A percentile compares a stretch with the other conserved stretches of the same genome.
Conservation (phyloP, 1,139 yeast genomes). For the Debaryomycetaceae sp. region DNA sequence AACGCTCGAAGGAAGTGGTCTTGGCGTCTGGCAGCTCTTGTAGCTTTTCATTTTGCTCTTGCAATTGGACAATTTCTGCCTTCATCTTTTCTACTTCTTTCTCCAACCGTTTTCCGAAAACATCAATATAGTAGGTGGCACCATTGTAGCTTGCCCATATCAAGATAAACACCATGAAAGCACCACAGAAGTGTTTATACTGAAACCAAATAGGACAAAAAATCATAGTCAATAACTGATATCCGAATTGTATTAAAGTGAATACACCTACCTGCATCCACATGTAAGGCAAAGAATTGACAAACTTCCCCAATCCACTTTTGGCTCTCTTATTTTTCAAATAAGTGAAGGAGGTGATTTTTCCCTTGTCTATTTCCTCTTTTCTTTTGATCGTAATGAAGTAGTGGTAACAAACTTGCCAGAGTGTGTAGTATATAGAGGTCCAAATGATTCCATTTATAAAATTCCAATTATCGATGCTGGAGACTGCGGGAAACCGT, state of each 20-base stretch:
- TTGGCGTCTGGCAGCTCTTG: constrained; percentile 14
- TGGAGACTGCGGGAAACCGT: constrained; percentile 80
- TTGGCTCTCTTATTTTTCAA: constrained; percentile 68
- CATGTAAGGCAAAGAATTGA: constrained; percentile 77
- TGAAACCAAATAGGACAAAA: constrained; percentile 85
- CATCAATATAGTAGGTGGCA: constrained; percentile 89
- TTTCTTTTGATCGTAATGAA: constrained; percentile 81
- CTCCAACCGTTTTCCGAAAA: constrained; percentile 82
- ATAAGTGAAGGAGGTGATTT: constrained; percentile 84
- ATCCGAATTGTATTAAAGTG: constrained; percentile 80
- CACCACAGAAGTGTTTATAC: constrained; percentile 61
- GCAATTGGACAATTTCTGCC: constrained; percentile 60
- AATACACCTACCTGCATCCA: constrained; percentile 82
- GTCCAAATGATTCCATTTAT: constrained; percentile 74
- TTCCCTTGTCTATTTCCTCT: constrained; percentile 80
- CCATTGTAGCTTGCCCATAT: constrained; percentile 85
- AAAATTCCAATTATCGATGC: constrained; percentile 65
- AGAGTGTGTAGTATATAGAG: constrained; percentile 77
- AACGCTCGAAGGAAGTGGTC: background rate
- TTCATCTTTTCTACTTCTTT: constrained; percentile 75
- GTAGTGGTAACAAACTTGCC: constrained; percentile 90
- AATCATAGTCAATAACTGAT: constrained; percentile 85
- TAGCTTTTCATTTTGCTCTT: constrained; percentile 48
- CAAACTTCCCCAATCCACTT: constrained; percentile 68
- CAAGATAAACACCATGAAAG: constrained; percentile 69